These are phyloP conservation scores for Coemansia furcata DNA, from an alignment of 192 early-diverging fungal species.

Conservation along the genomic window DNA sequence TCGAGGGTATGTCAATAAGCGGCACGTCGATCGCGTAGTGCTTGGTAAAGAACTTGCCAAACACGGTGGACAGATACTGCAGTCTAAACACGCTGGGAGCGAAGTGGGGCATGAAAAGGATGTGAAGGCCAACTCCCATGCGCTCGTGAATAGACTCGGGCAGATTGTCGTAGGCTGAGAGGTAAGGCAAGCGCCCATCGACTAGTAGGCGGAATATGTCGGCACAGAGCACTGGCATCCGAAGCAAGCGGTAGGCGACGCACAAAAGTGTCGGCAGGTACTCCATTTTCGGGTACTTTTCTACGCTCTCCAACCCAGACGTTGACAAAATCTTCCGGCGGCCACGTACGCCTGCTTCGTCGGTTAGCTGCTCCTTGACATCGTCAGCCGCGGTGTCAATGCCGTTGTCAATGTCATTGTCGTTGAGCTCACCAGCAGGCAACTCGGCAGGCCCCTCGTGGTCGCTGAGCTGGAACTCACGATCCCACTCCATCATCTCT, in stretches of 20 bases:
- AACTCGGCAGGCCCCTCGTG: neutral
- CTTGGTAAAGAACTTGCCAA: slow-evolving; percentile 22
- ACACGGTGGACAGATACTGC: neutral
- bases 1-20: slow-evolving; percentile 9
- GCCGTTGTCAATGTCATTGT: neutral
- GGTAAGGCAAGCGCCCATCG: slow-evolving; percentile 40
- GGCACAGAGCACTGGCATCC: slow-evolving; percentile 19
- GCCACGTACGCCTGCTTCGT: neutral
- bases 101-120: slow-evolving; percentile 13
- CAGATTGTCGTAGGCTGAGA: slow-evolving; percentile 14
- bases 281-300: slow-evolving; percentile 29
- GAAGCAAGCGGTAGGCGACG: slow-evolving; percentile 25
- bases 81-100: slow-evolving; percentile 12
- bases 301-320: neutral
- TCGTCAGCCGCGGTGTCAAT: neutral
- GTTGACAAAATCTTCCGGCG: neutral
- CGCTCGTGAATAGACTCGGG: slow-evolving; percentile 17
- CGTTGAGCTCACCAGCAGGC: neutral
- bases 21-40: slow-evolving; percentile 22
- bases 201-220: slow-evolving; percentile 34
- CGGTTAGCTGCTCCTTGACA: neutral
- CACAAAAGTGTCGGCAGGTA: slow-evolving; percentile 38
- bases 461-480: neutral
- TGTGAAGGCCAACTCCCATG: slow-evolving; percentile 14
- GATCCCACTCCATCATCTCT: slow-evolving; percentile 35